Evolutionary conservation across 106 monocot species (phyloP).

Genomic region (Allium fistulosum): DNA sequence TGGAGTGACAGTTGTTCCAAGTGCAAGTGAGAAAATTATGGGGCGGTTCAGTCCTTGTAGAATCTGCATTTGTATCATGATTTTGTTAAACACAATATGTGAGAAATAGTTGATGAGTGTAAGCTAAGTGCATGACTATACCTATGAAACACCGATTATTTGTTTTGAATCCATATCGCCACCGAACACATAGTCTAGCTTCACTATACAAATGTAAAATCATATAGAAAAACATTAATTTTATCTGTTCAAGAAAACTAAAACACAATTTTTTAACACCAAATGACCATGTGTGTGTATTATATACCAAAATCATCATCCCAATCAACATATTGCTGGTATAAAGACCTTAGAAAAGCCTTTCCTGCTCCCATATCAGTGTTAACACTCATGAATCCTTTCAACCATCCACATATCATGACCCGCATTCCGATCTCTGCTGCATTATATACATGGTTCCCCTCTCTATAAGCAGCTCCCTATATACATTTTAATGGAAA

Average conservation of each 20-base stretch:
- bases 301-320: conserved; percentile 90
- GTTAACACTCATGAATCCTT: conserved; percentile 95
- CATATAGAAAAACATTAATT: too few relatives aligned
- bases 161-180: conserved; percentile 67
- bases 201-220: conserved; percentile 32
- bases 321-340: conserved; percentile 85
- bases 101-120: background rate
- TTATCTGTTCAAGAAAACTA: too few relatives aligned
- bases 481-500: background rate
- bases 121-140: conserved; percentile 6
- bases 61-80: conserved; percentile 28
- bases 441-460: conserved; percentile 37
- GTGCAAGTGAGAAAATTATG: conserved; percentile 70
- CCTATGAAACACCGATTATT: conserved; percentile 76
- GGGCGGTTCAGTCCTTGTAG: conserved; percentile 58
- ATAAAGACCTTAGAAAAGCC: conserved; percentile 83
- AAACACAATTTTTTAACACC: too few relatives aligned
- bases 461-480: conserved; percentile 47
- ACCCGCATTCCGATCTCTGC: conserved; percentile 58
- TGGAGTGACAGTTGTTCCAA: conserved; percentile 52
- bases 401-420: conserved; percentile 78
- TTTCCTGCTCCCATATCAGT: conserved; percentile 62
- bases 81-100: background rate
- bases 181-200: conserved; percentile 96
- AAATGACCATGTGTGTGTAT: too few relatives aligned